Evolutionary conservation across 495 filamentous ascomycete species (phyloP), one percentile per base, ranked within the genome.

Genomic region (Hyaloscypha bicolor): DNA sequence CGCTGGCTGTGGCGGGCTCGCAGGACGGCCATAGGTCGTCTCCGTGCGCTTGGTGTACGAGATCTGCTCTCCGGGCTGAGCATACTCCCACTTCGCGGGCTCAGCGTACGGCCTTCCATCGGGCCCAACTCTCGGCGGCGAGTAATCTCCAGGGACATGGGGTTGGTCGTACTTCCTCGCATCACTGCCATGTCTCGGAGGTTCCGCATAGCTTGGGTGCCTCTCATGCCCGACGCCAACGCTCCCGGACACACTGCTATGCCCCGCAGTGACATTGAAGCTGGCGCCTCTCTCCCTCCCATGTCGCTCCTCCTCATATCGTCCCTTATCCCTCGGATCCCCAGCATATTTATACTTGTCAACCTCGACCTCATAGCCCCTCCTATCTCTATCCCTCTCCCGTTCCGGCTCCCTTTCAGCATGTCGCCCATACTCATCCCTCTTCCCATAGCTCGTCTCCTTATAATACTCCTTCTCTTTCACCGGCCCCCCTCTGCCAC

Each of bases 1-100:
- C 8, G 60, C 31, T 9, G 31, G 64, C 29, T 76, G 33, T 76
- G 75, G 55, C 64, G 72, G 55, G 72, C 76, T 70, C 56, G 60
- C 31, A 72, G 42, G 75, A 72, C 19, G 72, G 62, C 33, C 76
- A 64, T 66, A 42, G 16, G 66, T 64, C 59, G 73, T 61, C 52
- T 70, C 69, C 62, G 53, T 58, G 39, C 63, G 68, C 61, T 59
- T 68, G 31, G 58, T 65, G 53, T 71, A 78, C 35, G 69, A 73
- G 33, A 74, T 51, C 31, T 77, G 70, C 21, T 77, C 69, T 25
- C 68, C 68, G 35, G 73, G 72, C 39, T 77, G 69, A 9, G 75
- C 74, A 67, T 79, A 79, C 30, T 76, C 72, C 62, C 71, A 77
- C 35, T 77, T 63, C 64, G 70, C 67, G 1, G 78, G 75, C 37